Conservation (phyloP, 192 early-diverging fungal species). For the Allomyces arbusculus region DNA sequence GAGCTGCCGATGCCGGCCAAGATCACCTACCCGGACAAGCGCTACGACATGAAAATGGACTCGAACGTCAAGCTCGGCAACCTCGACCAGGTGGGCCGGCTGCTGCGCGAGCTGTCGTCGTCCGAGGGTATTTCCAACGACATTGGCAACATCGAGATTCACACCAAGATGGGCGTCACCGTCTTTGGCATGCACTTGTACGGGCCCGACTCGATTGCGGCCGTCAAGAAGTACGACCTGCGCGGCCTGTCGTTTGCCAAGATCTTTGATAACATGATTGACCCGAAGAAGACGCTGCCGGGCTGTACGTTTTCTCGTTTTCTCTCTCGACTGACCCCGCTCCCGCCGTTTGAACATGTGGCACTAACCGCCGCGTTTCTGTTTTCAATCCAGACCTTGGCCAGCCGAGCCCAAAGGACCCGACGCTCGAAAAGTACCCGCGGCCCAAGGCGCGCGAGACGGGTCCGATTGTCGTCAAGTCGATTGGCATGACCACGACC, state of each 20-base stretch:
- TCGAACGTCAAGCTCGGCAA: not conserved
- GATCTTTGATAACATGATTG: not conserved
- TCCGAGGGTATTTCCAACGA: not conserved
- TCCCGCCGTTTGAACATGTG: too few relatives aligned
- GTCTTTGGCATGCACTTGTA: not conserved
- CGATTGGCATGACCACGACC: not conserved
- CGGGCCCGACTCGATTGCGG: not conserved
- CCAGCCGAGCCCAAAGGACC: not conserved
- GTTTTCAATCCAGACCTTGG: not conserved
- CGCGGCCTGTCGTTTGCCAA: not conserved
- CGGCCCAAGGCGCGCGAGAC: not conserved
- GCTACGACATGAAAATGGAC: not conserved
- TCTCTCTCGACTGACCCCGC: too few relatives aligned
- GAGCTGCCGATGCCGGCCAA: not conserved
- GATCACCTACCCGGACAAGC: not conserved
- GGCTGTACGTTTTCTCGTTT: not conserved
- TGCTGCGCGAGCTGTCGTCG: not conserved
- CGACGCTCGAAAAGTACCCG: not conserved
- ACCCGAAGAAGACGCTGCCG: not conserved
- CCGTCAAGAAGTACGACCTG: not conserved
- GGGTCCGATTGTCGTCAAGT: not conserved
- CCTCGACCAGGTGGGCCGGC: not conserved
- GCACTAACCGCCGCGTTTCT: too few relatives aligned
- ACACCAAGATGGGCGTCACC: not conserved
- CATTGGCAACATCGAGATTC: not conserved